Evolutionary conservation across 1,284 basidiomycete genomes (phyloP), one percentile per base, ranked within the genome.

Genomic region (Takashimella tepidaria): DNA sequence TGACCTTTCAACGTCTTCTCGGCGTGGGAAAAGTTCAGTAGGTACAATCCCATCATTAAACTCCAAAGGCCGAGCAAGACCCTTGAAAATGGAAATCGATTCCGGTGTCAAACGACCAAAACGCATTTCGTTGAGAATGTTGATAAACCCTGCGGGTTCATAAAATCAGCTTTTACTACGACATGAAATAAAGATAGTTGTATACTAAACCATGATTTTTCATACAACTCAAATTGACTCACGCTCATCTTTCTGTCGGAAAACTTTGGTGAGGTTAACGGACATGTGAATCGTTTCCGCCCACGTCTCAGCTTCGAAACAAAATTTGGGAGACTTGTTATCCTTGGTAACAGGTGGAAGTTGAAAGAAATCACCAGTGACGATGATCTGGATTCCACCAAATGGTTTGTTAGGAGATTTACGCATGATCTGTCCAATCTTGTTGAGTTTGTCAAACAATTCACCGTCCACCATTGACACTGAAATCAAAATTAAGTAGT

Each of bases 381-480:
- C 80, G 57, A 93, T 83, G 56, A 99, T 77, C 80, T 95, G 92
- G 27, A 98, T 93, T 1, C 93, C 95, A n/a, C 96, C 95, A 60
- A 97, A 98, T 0, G 93, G 89, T 46, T 78, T 72, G 0, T 75
- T 60, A 2, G 54, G 47, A 27, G 78, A 83, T 66, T 85, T 86
- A 62, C 89, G 81, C 47, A 76, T 57, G 43, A 72, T 57, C 50
- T 67, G 65, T 0, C 69, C 70, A 4, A 76, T 68, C 56, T 77
- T 77, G 54, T 73, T 67, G 46, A 74, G 70, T 56, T 73, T 75
- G 62, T 77, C 76, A 47, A 77, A 76, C 1, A 98, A 79, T 23
- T 85, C 83, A 0, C 89, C 93, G 53, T 98, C 96, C 1, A 99
- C 84, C 95, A 98, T 98, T 0, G 95, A 98, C 3, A 96, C 92